phyloP scores from a whole-genome alignment of 345 rosid genomes.

The Streptanthus diversifolius region DNA sequence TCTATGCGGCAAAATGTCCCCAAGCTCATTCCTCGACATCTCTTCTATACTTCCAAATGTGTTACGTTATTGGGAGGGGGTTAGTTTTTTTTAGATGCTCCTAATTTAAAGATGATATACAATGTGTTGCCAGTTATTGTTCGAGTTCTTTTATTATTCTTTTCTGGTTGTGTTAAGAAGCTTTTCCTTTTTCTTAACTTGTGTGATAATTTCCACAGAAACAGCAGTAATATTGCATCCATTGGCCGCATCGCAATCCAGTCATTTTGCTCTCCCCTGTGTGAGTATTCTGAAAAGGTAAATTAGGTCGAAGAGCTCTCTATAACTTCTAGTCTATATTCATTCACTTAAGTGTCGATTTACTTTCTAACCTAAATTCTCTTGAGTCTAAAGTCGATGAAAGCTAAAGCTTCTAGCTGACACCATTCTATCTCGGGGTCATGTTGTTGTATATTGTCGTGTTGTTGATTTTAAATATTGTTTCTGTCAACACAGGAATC shows the following conservation, averaged over 20 bases:
- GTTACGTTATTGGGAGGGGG: neutral
- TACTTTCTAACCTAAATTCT: neutral
- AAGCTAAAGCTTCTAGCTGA: neutral
- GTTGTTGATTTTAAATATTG: neutral
- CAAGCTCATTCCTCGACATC: neutral
- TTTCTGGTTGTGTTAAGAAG: neutral
- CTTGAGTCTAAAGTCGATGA: neutral
- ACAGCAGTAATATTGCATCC: conserved; percentile 44
- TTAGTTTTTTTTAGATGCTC: neutral
- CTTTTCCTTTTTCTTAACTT: neutral
- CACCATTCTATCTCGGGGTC: neutral
- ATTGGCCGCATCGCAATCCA: conserved; percentile 80
- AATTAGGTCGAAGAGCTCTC: conserved; percentile 19
- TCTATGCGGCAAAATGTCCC: neutral
- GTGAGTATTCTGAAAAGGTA: conserved; percentile 66
- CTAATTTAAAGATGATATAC: neutral
- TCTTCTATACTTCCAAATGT: neutral
- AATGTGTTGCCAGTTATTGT: neutral
- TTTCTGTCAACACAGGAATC: conserved; percentile 55
- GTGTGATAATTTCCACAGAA: conserved; percentile 41
- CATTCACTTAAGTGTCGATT: neutral
- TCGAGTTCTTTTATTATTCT: neutral
- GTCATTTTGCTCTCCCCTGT: conserved; percentile 85
- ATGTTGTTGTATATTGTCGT: neutral
- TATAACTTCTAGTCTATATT: conserved; percentile 8